Base-by-base conservation (phyloP, 805 yeast genomes). In the Candida wancherniae region DNA sequence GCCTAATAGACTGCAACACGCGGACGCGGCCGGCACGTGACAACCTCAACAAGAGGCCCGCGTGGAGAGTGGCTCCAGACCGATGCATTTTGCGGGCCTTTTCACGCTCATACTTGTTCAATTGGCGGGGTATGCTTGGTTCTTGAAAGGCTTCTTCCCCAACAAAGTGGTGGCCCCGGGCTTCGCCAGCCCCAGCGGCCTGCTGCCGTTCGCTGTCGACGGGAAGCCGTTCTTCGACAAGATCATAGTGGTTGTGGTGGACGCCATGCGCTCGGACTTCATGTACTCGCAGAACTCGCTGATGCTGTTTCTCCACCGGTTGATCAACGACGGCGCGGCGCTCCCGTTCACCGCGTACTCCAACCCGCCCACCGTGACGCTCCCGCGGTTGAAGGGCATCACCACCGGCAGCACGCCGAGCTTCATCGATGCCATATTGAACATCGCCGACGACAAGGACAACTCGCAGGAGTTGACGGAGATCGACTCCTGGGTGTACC, bases 381-480 rank as follows among this genome's bases (percentile, higher is more conserved):
- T 92, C 22, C 98, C 98, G 0, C 71, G 98, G 37, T 64, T 92
- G 30, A 92, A 92, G 57, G 96, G 95, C 6, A 73, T 88, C 15
- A 84, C 97, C 0, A 86, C 97, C 0, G 98, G 98, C 0, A 83
- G 96, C 0, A 80, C 96, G 0, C 97, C 98, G 0, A 87, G 77
- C 49, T 92, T 92, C 47, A 65, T 92, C 28, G 98, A 92, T 58
- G 97, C 97, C 0, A 85, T 92, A 15, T 66, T 92, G 29, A 92
- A 92, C 48, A 84, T 92, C 17, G 94, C 95, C 2, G 97, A 92
- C 44, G 92, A 81, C 26, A 94, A 86, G 40, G 78, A 78, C 21
- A 62, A 75, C 1, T 72, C 87, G 0, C 79, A 84, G 7, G 73
- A 78, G 3, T 53, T 88, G 27, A 69, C 74, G 0, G 73, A 70